phyloP scores from a whole-genome alignment of 1,139 yeast species.

The Debaryomyces singareniensis region DNA sequence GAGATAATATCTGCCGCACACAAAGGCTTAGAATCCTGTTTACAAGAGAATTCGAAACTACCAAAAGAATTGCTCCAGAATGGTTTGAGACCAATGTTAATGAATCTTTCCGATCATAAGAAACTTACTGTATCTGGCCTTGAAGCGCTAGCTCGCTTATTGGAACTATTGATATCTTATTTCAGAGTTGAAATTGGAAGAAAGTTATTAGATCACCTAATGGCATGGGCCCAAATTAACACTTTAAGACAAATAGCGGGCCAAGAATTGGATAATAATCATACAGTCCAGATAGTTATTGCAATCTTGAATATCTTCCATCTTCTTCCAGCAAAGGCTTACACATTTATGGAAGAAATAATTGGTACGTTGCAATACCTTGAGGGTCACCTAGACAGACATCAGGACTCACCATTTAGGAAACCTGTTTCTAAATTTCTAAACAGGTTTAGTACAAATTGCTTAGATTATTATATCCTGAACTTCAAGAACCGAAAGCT shows the following conservation, averaged over 20 bases:
- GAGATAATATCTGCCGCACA: constrained; percentile 93
- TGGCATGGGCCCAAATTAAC: constrained; percentile 93
- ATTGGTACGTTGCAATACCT: constrained; percentile 68
- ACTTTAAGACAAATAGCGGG: constrained; percentile 65
- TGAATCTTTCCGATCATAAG: constrained; percentile 91
- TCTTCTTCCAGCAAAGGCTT: constrained; percentile 85
- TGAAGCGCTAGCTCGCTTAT: constrained; percentile 81
- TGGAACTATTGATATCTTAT: constrained; percentile 83
- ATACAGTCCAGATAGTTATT: constrained; percentile 77
- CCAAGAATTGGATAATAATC: constrained; percentile 71
- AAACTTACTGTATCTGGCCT: constrained; percentile 83
- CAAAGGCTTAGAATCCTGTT: constrained; percentile 74
- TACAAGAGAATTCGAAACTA: constrained; percentile 79
- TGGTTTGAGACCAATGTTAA: constrained; percentile 90
- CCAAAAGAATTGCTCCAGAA: constrained; percentile 92
- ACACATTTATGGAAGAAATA: constrained; percentile 83
- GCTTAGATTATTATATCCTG: constrained; percentile 63
- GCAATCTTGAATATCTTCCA: constrained; percentile 92
- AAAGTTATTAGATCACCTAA: constrained; percentile 83
- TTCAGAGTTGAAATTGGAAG: constrained; percentile 96
- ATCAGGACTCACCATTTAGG: constrained; percentile 84
- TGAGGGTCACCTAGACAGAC: constrained; percentile 81
- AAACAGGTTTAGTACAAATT: constrained; percentile 74
- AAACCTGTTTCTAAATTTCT: constrained; percentile 85
- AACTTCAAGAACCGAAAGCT: constrained; percentile 63